Percentiles rank a stretch among this genome's conserved stretches.
These are phyloP conservation scores for Rhizoclosmatium sp. DNA, from an alignment of 192 early-diverging fungal genomes.

Conservation along the genomic window DNA sequence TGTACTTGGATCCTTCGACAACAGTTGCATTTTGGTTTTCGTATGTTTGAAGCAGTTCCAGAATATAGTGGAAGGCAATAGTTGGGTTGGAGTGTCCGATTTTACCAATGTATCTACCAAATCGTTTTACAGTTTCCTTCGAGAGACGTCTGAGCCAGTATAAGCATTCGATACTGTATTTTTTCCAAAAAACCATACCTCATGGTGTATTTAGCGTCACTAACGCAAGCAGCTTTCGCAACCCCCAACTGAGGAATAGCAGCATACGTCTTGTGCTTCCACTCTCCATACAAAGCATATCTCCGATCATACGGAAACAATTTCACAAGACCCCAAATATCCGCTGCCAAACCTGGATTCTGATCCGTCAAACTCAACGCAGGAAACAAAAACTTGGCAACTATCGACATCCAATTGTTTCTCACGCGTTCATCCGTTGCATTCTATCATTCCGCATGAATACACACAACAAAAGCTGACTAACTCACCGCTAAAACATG, in stretches of 20 bases:
- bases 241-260: conserved; percentile 62
- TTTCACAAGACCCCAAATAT: conserved; percentile 74
- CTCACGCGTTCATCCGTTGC: conserved; percentile 28
- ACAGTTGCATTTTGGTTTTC: conserved; percentile 77
- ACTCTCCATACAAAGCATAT: conserved; percentile 80
- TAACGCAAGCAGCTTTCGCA: conserved; percentile 52
- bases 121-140: conserved; percentile 76
- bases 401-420: conserved; percentile 54
- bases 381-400: conserved; percentile 68
- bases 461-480: neutral
- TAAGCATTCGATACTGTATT: neutral
- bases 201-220: conserved; percentile 68
- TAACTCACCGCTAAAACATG: conserved; percentile 43
- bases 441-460: conserved; percentile 14
- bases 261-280: conserved; percentile 69
- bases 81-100: conserved; percentile 77
- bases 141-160: conserved; percentile 60
- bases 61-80: conserved; percentile 72
- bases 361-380: conserved; percentile 64
- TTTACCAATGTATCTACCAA: conserved; percentile 77
- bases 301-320: conserved; percentile 65
- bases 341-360: conserved; percentile 70
- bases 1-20: conserved; percentile 80
- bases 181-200: conserved; percentile 31
- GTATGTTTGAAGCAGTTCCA: conserved; percentile 74